phyloP scores from a whole-genome alignment of 352 stramenopile species.

The Pythium brassicae region DNA sequence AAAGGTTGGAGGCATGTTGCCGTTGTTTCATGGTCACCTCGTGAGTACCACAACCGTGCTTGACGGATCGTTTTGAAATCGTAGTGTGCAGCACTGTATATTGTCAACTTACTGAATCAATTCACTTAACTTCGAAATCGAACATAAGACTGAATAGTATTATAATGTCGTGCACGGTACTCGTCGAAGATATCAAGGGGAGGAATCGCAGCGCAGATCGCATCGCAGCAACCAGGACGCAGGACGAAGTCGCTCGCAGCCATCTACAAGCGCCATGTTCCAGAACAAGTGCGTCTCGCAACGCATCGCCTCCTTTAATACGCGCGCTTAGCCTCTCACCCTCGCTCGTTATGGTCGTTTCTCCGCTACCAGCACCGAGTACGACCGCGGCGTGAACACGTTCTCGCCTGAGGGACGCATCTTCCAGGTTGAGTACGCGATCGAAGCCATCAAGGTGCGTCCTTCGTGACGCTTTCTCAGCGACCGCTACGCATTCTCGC shows the following conservation, averaged over 20 bases:
- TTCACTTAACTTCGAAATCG: neutral
- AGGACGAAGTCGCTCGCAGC: neutral
- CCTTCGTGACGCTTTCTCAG: neutral
- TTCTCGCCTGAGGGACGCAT: constrained; percentile 99
- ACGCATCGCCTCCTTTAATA: neutral
- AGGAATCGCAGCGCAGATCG: constrained; percentile 11
- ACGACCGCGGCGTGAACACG: constrained; percentile 99
- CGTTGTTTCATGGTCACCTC: too few relatives aligned
- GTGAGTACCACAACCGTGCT: neutral
- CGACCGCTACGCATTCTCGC: neutral
- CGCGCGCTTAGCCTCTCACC: neutral
- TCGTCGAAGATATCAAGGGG: constrained; percentile 31
- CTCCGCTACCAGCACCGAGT: constrained; percentile 89
- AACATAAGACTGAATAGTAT: neutral
- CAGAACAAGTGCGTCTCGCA: constrained; percentile 42
- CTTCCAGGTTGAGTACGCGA: constrained; percentile 99
- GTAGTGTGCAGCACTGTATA: neutral
- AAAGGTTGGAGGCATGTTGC: too few relatives aligned
- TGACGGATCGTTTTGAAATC: neutral
- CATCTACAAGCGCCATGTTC: constrained; percentile 35
- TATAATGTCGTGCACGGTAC: neutral
- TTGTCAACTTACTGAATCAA: too few relatives aligned
- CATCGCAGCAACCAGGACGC: too few relatives aligned
- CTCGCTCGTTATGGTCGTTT: neutral
- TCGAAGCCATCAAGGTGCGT: constrained; percentile 95